Evolutionary conservation across 768 basidiomycete genomes (phyloP), one percentile per base, ranked within the genome.

Genomic region (Scleroderma citrinum): DNA sequence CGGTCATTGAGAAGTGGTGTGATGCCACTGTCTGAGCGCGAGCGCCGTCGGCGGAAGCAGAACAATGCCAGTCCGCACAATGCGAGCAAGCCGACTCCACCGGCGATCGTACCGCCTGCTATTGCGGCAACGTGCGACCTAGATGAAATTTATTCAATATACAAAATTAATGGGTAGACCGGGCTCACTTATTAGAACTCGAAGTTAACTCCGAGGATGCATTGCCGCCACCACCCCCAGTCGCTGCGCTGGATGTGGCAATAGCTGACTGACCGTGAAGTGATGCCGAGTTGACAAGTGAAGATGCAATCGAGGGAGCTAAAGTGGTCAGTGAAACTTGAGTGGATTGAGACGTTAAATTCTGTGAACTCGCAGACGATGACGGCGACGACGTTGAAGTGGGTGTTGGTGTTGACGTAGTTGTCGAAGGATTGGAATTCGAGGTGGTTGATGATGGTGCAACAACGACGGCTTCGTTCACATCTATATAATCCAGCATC

Each of bases 401-500:
- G 5, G 57, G 10, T 5, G 56, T 41, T 23, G 23, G 23, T 2
- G 35, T 13, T n/a, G 50, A 55, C 1, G 49, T 19, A 13, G 56
- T n/a, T 3, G 36, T 41, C n/a, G n/a, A n/a, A 31, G 57, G 26
- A 29, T 20, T 46, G 16, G 49, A 16, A 1, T 31, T 43, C 8
- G 23, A 3, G 16, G 34, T 24, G 24, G 35, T 13, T 50, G n/a
- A 39, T 17, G 44, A 43, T 12, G 56, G 47, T 34, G 24, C 21
- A 5, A 47, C 1, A 42, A 63, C 59, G 23, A 12, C 14, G 6
- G 55, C 55, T n/a, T 64, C 56, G 46, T 58, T 64, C 8, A 64
- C 47, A 24, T 57, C 11, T 26, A 62, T 52, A 46, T 64, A 64
- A 39, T 63, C 62, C 35, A 64, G 30, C 60, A 62, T 64, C 60